A percentile compares a stretch with the other conserved stretches of the same genome.
Conservation (phyloP, 1,284 basidiomycete species). For the Apiotrichum gracile region DNA sequence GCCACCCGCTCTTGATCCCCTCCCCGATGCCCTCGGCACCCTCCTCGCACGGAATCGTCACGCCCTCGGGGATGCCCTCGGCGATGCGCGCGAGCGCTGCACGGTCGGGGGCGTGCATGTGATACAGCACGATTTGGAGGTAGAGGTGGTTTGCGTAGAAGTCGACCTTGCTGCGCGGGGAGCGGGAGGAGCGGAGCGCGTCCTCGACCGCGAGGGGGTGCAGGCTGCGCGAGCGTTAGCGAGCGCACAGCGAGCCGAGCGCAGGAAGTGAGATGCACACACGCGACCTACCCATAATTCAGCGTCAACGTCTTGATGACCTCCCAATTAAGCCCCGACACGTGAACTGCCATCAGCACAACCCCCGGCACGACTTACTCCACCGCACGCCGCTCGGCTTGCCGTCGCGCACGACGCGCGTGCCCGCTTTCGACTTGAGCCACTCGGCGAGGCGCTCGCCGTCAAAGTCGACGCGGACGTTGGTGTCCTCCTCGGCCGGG, state of each 20-base stretch:
- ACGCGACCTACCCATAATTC: slow-evolving; percentile 38
- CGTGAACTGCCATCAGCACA: slow-evolving; percentile 30
- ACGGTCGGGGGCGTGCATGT: slow-evolving; percentile 36
- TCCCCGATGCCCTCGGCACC: background rate
- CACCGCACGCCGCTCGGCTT: slow-evolving; percentile 36
- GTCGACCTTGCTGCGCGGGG: slow-evolving; percentile 45
- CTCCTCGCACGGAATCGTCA: background rate
- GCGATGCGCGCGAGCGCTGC: slow-evolving; percentile 16
- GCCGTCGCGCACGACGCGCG: slow-evolving; percentile 28
- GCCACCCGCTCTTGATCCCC: background rate
- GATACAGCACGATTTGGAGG: slow-evolving; percentile 45
- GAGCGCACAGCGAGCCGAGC: slow-evolving; percentile 8
- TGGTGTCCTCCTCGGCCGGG: slow-evolving; percentile 33
- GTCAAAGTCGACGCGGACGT: slow-evolving; percentile 39
- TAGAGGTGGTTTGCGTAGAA: slow-evolving; percentile 46
- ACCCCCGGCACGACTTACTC: slow-evolving; percentile 25
- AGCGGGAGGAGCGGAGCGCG: slow-evolving; percentile 37
- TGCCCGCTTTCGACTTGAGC: slow-evolving; percentile 33
- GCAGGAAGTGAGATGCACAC: too few species aligned
- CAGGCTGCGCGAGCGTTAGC: slow-evolving; percentile 22
- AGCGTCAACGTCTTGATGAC: slow-evolving; percentile 44
- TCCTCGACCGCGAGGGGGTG: slow-evolving; percentile 48
- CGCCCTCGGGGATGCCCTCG: slow-evolving; percentile 12
- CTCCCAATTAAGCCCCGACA: slow-evolving; percentile 47
- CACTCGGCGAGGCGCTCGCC: slow-evolving; percentile 39